Evolutionary conservation across 331 rosid species (phyloP).

Genomic region (Pyracantha coccinea): DNA sequence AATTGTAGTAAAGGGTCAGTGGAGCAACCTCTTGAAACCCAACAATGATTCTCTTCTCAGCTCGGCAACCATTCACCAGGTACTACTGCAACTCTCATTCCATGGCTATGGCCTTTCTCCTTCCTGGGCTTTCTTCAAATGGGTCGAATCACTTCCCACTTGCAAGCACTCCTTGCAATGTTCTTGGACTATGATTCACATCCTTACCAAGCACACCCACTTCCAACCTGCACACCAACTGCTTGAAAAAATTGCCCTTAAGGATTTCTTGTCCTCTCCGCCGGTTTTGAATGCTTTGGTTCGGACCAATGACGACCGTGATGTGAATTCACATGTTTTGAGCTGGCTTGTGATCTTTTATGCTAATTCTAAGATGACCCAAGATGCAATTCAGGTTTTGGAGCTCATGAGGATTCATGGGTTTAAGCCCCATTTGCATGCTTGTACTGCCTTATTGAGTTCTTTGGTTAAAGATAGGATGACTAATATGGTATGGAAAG

Average conservation of each 20-base stretch:
- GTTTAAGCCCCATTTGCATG: constrained; percentile 59
- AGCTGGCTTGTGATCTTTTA: constrained; percentile 78
- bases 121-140: constrained; percentile 61
- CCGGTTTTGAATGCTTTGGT: constrained; percentile 61
- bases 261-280: constrained; percentile 57
- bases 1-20: constrained; percentile 56
- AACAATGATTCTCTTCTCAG: constrained; percentile 33
- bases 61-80: constrained; percentile 44
- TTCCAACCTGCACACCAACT: constrained; percentile 55
- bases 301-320: constrained; percentile 35
- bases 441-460: constrained; percentile 79
- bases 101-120: constrained; percentile 34
- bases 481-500: constrained; percentile 66
- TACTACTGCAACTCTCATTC: constrained; percentile 46
- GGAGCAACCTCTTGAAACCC: constrained; percentile 48
- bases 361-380: constrained; percentile 49
- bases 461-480: constrained; percentile 58
- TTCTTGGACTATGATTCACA: constrained; percentile 68
- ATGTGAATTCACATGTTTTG: constrained; percentile 68
- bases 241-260: constrained; percentile 63
- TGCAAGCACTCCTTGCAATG: constrained; percentile 65
- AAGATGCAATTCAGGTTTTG: constrained; percentile 70
- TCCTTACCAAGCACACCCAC: constrained; percentile 46
- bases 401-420: constrained; percentile 59
- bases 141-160: constrained; percentile 48